These are phyloP conservation scores for Seiridium unicorne DNA, from an alignment of 2,329 filamentous ascomycete genomes.

Conservation along the genomic window DNA sequence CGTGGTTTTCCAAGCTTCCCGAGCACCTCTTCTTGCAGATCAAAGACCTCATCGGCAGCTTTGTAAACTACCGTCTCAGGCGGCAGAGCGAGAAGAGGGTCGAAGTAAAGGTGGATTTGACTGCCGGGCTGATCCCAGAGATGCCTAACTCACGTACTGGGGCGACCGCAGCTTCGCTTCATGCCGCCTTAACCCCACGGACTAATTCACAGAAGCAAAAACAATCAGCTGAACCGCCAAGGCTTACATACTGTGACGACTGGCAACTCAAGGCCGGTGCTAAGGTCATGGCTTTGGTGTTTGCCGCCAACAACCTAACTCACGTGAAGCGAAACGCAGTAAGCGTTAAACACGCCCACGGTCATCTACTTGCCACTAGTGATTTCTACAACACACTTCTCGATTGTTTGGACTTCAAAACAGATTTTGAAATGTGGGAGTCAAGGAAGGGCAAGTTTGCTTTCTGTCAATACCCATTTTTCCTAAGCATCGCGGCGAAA, in stretches of 20 bases:
- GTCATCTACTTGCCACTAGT: slow-evolving; percentile 73
- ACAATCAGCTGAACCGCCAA: slow-evolving; percentile 52
- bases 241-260: slow-evolving; percentile 68
- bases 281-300: slow-evolving; percentile 76
- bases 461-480: slow-evolving; percentile 90
- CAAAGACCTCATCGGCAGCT: slow-evolving; percentile 76
- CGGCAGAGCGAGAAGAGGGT: slow-evolving; percentile 68
- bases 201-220: slow-evolving; percentile 52
- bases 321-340: slow-evolving; percentile 34
- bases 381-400: slow-evolving; percentile 87
- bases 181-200: slow-evolving; percentile 67
- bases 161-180: slow-evolving; percentile 66
- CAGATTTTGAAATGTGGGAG: slow-evolving; percentile 89
- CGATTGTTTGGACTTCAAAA: slow-evolving; percentile 81
- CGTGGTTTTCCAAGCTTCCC: slow-evolving; percentile 74
- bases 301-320: slow-evolving; percentile 71
- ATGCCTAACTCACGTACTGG: slow-evolving; percentile 63
- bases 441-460: slow-evolving; percentile 70
- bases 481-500: slow-evolving; percentile 89
- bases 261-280: slow-evolving; percentile 87
- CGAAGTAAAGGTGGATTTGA: slow-evolving; percentile 58
- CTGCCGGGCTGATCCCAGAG: slow-evolving; percentile 69
- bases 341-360: slow-evolving; percentile 42
- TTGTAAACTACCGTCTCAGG: slow-evolving; percentile 77
- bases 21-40: slow-evolving; percentile 65